phyloP scores from a whole-genome alignment of 352 stramenopile species.

The Pythium aquatile region DNA sequence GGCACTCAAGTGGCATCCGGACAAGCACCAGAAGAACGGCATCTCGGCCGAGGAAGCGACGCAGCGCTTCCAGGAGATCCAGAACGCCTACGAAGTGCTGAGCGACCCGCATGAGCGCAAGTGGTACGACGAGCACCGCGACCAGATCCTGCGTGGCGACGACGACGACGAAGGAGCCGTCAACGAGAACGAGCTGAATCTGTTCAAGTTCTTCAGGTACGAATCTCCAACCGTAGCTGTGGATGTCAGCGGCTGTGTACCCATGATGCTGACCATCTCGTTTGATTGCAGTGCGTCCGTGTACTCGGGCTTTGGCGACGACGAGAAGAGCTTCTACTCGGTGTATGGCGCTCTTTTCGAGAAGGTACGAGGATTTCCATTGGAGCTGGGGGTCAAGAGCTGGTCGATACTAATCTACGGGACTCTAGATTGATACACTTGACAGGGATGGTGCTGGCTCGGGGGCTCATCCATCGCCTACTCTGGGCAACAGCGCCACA shows the following conservation, averaged over 20 bases:
- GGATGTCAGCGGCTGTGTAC: conserved; percentile 7
- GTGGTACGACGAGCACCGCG: conserved; percentile 88
- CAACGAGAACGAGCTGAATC: conserved; percentile 53
- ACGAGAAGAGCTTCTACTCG: conserved; percentile 73
- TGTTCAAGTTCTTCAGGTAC: conserved; percentile 81
- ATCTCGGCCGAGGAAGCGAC: conserved; percentile 77
- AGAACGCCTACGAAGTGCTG: conserved; percentile 86
- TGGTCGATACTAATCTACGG: no score
- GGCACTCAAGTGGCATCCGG: conserved; percentile 81
- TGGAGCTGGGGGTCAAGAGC: no score
- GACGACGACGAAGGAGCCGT: conserved; percentile 33
- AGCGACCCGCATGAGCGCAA: conserved; percentile 83
- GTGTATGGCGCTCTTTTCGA: conserved; percentile 73
- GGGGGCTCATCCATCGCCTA: conserved; percentile 31
- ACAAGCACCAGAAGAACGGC: conserved; percentile 78
- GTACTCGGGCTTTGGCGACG: conserved; percentile 75
- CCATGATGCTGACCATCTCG: conserved; percentile 13
- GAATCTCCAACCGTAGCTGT: neutral
- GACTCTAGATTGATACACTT: conserved; percentile 62
- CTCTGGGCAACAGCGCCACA: conserved; percentile 43
- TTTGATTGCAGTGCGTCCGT: conserved; percentile 38
- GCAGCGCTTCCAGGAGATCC: conserved; percentile 80
- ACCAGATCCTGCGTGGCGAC: conserved; percentile 80
- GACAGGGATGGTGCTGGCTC: conserved; percentile 37
- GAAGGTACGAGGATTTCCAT: conserved; percentile 35